Evolutionary conservation across 306 rosid species (phyloP).

Genomic region (Trifolium repens): DNA sequence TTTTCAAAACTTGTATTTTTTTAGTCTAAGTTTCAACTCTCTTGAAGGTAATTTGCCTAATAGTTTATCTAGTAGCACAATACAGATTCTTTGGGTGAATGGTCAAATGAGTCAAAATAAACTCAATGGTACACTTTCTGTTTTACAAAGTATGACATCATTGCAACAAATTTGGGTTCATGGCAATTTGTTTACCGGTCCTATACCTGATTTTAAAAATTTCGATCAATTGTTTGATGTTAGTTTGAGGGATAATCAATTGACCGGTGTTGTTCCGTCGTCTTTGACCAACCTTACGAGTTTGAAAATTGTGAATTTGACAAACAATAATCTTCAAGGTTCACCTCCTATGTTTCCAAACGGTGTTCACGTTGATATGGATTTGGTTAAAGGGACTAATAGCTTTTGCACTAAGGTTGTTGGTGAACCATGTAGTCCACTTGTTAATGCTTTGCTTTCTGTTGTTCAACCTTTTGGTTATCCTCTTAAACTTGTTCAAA

Average conservation of each 20-base stretch:
- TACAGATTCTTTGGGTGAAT: constrained; percentile 62
- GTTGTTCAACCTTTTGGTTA: constrained; percentile 57
- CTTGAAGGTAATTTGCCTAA: constrained; percentile 70
- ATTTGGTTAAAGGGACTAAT: constrained; percentile 40
- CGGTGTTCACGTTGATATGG: constrained; percentile 49
- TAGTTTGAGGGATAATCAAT: constrained; percentile 65
- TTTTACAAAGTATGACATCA: constrained; percentile 63
- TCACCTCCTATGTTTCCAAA: constrained; percentile 56
- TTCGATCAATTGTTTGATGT: constrained; percentile 40
- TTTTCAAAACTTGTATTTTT: constrained; percentile 46
- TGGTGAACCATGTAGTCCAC: constrained; percentile 58
- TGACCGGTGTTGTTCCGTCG: constrained; percentile 78
- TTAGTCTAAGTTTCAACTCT: constrained; percentile 54
- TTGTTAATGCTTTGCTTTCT: constrained; percentile 57
- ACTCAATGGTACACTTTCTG: constrained; percentile 72
- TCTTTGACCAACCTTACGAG: constrained; percentile 54
- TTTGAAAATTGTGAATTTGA: constrained; percentile 58
- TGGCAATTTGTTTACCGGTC: constrained; percentile 72
- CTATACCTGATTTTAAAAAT: constrained; percentile 71
- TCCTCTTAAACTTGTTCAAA: constrained; percentile 39
- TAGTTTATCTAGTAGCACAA: constrained; percentile 51
- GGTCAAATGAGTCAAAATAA: constrained; percentile 50
- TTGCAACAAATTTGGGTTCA: constrained; percentile 65
- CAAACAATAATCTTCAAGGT: constrained; percentile 83
- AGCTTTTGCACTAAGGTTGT: constrained; percentile 52